Base-by-base conservation (phyloP, 495 filamentous ascomycete species). In the Tuber aestivum region DNA sequence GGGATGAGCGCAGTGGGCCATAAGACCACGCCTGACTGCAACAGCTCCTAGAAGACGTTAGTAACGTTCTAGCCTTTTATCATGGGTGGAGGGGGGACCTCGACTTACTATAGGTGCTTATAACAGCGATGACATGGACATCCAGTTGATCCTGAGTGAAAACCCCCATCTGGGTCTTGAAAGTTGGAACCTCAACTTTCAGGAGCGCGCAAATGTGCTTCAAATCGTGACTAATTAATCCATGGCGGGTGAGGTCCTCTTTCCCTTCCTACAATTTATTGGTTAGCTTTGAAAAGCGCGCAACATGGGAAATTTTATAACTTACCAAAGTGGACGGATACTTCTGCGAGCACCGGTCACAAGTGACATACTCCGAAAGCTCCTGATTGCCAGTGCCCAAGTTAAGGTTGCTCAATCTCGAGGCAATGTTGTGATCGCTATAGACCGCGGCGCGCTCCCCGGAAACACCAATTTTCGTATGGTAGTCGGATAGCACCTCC, bases 131-230 rank as follows among this genome's bases (percentile, higher is more conserved):
- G 1, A 65, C 1, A 35, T 65, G 35, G 32, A 32, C 56, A 18
- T 65, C 56, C 50, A 61, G n/a, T 23, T 61, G 50, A 27, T 61
- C 50, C n/a, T 61, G 50, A 61, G 50, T 61, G 50, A 27, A 61
- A 61, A 61, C 50, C 3, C 27, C 1, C 50, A 61, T 61, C 50
- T 61, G 50, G 9, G 50, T 2, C 50, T 61, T 27, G n/a, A 61
- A 61, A 61, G 27, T n/a, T 0, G 50, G 50, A 23, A 61, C 27
- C 32, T 35, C 14, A 5, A 65, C 20, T 35, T 35, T 35, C 56
- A 65, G 18, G 56, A 65, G 56, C 0, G 4, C 3, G 32, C 56
- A 65, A 18, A 65, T 32, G 5, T 35, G 27, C 56, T 65, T 65
- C 27, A 65, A 20, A 32, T 65, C 56, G 14, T 65, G 56, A 8